Evolutionary conservation across 257 asterid species (phyloP).

Genomic region (Solanum chiquidenum): DNA sequence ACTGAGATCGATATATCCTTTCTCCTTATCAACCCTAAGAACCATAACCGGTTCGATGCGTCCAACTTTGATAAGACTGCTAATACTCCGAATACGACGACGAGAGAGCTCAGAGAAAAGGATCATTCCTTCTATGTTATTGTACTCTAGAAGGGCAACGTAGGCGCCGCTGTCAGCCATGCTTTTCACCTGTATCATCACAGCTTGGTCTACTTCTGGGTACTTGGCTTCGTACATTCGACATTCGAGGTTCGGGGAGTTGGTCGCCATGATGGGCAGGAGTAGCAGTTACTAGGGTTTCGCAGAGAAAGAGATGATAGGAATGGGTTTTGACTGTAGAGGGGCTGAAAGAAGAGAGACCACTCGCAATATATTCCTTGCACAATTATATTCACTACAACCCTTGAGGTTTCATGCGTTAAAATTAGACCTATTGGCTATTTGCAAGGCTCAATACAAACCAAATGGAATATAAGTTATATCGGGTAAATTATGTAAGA

Average conservation of each 20-base stretch:
- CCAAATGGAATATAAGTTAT: too few species aligned
- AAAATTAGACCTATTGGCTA: neutral
- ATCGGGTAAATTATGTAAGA: too few species aligned
- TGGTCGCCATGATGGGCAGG: slow-evolving; percentile 38
- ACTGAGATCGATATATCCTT: slow-evolving; percentile 94
- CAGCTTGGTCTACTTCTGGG: slow-evolving; percentile 92
- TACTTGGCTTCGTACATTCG: slow-evolving; percentile 96
- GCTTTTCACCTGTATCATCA: slow-evolving; percentile 91
- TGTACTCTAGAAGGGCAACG: slow-evolving; percentile 83
- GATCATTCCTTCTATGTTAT: slow-evolving; percentile 96
- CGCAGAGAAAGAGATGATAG: neutral
- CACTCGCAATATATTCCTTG: neutral
- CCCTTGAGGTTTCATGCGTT: neutral
- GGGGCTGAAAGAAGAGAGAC: neutral
- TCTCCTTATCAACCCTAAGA: slow-evolving; percentile 87
- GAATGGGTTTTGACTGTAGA: neutral
- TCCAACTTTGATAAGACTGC: slow-evolving; percentile 84
- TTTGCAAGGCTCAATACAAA: neutral
- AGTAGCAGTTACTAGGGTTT: neutral
- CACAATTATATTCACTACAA: neutral
- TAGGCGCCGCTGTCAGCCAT: slow-evolving; percentile 99
- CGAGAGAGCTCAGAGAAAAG: slow-evolving; percentile 95
- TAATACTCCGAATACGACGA: slow-evolving; percentile 91
- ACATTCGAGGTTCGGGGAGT: slow-evolving; percentile 75
- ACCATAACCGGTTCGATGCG: slow-evolving; percentile 98